Evolutionary conservation across 2,329 filamentous ascomycete genomes (phyloP).

Genomic region (Fusarium caatingaense): DNA sequence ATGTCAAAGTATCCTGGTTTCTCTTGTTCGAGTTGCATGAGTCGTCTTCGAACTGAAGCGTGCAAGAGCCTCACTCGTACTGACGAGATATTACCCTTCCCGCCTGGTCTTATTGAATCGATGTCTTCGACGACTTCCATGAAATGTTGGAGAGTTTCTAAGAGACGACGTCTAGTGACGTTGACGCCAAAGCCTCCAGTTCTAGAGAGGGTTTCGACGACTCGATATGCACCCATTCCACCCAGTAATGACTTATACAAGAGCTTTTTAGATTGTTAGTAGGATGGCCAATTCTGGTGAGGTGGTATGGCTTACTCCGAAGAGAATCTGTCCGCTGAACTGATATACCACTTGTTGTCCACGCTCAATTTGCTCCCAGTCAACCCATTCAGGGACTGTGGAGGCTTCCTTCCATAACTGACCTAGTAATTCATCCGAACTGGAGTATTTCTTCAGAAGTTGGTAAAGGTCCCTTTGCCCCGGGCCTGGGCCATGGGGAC

Average conservation of each 20-base stretch:
- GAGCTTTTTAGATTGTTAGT: constrained; percentile 51
- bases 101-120: constrained; percentile 74
- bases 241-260: constrained; percentile 75
- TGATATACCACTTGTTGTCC: constrained; percentile 83
- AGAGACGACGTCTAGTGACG: constrained; percentile 70
- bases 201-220: constrained; percentile 78
- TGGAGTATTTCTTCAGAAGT: constrained; percentile 68
- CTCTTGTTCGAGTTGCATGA: constrained; percentile 66
- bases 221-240: constrained; percentile 77
- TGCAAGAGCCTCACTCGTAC: constrained; percentile 74
- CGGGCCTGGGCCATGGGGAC: constrained; percentile 43
- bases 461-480: constrained; percentile 69
- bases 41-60: constrained; percentile 70
- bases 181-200: constrained; percentile 79
- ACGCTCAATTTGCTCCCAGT: constrained; percentile 79
- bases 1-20: constrained; percentile 71
- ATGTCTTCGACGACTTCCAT: constrained; percentile 76
- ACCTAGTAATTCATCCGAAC: constrained; percentile 63
- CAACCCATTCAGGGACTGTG: constrained; percentile 77
- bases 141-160: constrained; percentile 80
- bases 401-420: constrained; percentile 75
- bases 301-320: constrained; percentile 56
- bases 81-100: constrained; percentile 68
- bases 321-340: constrained; percentile 75
- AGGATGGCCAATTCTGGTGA: not conserved